Evolutionary conservation across 176 grass and related monocot species (phyloP).

Genomic region (Rhynchospora breviuscula): DNA sequence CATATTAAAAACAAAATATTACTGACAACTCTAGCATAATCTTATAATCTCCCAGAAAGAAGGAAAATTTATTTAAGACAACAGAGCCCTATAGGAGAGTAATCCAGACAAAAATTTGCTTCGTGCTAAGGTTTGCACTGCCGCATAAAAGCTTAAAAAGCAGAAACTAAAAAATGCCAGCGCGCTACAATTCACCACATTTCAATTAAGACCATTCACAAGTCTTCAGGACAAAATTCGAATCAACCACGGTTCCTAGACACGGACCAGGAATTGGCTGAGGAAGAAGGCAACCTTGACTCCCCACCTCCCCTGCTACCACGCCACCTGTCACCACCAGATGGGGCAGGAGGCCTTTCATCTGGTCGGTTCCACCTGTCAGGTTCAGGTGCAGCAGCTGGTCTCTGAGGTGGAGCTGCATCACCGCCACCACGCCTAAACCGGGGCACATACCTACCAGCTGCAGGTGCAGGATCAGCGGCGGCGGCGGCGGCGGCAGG

Average conservation of each 20-base stretch:
- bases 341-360: constrained; percentile 40
- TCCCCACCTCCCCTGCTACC: constrained; percentile 17
- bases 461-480: neutral
- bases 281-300: constrained; percentile 17
- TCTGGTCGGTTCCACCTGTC: constrained; percentile 55
- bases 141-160: neutral
- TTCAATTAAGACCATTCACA: neutral
- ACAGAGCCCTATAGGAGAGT: neutral
- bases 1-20: no score
- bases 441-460: constrained; percentile 57
- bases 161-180: neutral
- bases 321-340: constrained; percentile 24
- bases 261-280: constrained; percentile 19
- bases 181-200: neutral
- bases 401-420: constrained; percentile 23
- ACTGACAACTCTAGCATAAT: no score
- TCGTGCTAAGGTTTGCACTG: neutral
- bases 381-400: constrained; percentile 22
- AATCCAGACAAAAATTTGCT: constrained; percentile 4
- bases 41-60: no score
- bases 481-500: neutral
- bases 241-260: constrained; percentile 34
- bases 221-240: neutral
- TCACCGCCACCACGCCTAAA: constrained; percentile 24
- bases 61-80: no score